These are phyloP conservation scores for Zalaria sp. DNA, from an alignment of 2,329 filamentous ascomycete species.

Conservation along the genomic window DNA sequence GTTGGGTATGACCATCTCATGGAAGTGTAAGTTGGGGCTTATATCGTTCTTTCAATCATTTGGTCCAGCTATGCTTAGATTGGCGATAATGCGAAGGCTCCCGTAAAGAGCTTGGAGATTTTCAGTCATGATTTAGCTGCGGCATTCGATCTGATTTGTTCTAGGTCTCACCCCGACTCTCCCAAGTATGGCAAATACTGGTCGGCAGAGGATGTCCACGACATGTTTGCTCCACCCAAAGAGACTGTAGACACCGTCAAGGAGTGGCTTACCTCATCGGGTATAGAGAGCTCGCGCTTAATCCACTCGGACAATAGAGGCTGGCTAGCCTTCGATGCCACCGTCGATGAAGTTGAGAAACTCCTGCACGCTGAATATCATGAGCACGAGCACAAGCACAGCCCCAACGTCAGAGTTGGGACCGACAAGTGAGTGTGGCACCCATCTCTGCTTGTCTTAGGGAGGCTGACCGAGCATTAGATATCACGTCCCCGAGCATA, in stretches of 20 bases:
- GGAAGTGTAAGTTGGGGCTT: conserved; percentile 9
- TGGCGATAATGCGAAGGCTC: no score
- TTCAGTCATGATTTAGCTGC: neutral
- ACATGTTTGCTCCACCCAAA: conserved; percentile 24
- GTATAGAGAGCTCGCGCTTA: conserved; percentile 16
- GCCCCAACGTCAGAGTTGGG: conserved; percentile 8
- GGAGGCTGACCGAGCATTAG: neutral
- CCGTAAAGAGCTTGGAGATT: no score
- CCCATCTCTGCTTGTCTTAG: neutral
- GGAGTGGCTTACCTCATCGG: conserved; percentile 23
- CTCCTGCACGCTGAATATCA: conserved; percentile 14
- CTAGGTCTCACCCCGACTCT: conserved; percentile 10
- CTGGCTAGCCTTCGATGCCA: conserved; percentile 19
- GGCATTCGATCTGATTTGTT: neutral
- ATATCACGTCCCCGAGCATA: conserved; percentile 12
- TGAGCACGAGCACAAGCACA: conserved; percentile 11
- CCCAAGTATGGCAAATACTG: conserved; percentile 27
- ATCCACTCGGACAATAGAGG: conserved; percentile 22
- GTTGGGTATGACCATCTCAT: conserved; percentile 17
- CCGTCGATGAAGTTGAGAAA: conserved; percentile 12
- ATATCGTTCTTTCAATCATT: no score
- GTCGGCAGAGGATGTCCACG: conserved; percentile 21
- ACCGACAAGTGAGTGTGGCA: conserved; percentile 6
- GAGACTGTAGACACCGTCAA: conserved; percentile 21
- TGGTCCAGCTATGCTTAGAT: no score